These are phyloP conservation scores for Nemania serpens DNA, from an alignment of 2,329 filamentous ascomycete species.

Conservation along the genomic window DNA sequence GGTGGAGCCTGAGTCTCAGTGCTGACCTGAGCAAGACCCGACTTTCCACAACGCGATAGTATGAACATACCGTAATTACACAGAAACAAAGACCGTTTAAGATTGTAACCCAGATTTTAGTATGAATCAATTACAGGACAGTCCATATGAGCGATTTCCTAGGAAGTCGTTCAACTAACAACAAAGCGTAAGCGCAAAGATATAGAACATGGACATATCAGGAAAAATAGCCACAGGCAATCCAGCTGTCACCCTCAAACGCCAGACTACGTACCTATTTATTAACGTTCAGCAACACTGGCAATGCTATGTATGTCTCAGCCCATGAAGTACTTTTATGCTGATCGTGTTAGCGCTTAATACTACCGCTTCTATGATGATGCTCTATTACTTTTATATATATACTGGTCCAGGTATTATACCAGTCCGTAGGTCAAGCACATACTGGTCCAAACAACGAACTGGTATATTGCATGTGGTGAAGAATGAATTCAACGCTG, in stretches of 20 bases:
- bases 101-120: not conserved
- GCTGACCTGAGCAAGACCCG: not conserved
- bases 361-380: constrained; percentile 11
- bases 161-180: constrained; percentile 15
- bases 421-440: no score
- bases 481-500: constrained; percentile 21
- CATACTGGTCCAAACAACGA: no score
- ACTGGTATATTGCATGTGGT: constrained; percentile 17
- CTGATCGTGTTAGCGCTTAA: constrained; percentile 9
- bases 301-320: constrained; percentile 9
- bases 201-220: constrained; percentile 1
- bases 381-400: constrained; percentile 2
- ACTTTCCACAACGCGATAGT: not conserved
- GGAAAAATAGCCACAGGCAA: constrained; percentile 11
- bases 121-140: constrained; percentile 1
- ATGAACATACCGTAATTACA: not conserved
- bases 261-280: constrained; percentile 4
- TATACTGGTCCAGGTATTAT: no score
- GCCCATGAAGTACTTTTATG: no score
- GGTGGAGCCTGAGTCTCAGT: no score
- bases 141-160: constrained; percentile 15
- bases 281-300: constrained; percentile 1
- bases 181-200: constrained; percentile 13
- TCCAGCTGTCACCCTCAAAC: constrained; percentile 7
- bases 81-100: constrained; percentile 7